A percentile compares a stretch with the other conserved stretches of the same genome.
These are phyloP conservation scores for Dacryopinax spathularia DNA, from an alignment of 768 basidiomycete genomes.

Conservation along the genomic window DNA sequence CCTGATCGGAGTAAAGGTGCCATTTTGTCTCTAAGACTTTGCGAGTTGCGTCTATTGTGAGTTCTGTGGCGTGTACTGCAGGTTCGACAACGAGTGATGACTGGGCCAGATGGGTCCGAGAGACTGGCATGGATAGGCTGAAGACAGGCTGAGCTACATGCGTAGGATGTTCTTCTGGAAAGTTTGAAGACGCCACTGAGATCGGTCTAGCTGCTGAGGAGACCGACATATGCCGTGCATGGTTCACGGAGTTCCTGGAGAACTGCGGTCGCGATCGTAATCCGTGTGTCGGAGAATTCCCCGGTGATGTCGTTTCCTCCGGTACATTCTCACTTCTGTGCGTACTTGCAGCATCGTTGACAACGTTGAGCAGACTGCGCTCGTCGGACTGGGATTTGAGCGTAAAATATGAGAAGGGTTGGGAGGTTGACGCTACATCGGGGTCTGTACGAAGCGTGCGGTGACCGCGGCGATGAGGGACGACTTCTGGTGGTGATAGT, in stretches of 20 bases:
- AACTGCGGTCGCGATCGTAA: background rate
- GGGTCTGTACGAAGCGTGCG: constrained; percentile 9
- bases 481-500: constrained; percentile 37
- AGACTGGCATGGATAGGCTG: background rate
- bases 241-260: background rate
- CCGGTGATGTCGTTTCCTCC: background rate
- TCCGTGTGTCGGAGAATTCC: background rate
- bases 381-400: constrained; percentile 48
- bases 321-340: background rate
- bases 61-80: background rate
- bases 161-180: background rate
- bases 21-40: constrained; percentile 54
- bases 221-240: background rate
- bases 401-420: constrained; percentile 40
- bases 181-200: background rate
- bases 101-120: constrained; percentile 2
- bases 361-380: constrained; percentile 11
- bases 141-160: background rate
- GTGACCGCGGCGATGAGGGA: constrained; percentile 6
- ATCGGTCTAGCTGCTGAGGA: background rate
- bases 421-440: constrained; percentile 4
- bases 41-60: constrained; percentile 16
- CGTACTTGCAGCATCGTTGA: background rate
- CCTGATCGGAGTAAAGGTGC: constrained; percentile 67
- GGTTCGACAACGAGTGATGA: background rate